A percentile compares a stretch with the other conserved stretches of the same genome.
These are phyloP conservation scores for Ophiostoma piceae DNA, from an alignment of 2,329 filamentous ascomycete genomes.

Conservation along the genomic window DNA sequence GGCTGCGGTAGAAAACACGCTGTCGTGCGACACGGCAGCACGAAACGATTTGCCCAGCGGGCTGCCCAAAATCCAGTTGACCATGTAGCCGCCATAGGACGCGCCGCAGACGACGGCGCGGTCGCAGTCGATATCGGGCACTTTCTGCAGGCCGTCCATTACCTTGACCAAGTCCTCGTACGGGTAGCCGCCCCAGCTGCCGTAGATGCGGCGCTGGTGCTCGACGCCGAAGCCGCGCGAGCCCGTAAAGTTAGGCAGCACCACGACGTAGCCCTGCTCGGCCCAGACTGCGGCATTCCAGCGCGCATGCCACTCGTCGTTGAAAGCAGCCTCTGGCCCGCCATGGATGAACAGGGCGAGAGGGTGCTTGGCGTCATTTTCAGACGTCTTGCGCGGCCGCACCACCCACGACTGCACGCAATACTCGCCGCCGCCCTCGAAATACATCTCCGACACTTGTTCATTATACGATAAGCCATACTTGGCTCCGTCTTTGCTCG, in stretches of 20 bases:
- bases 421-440: conserved; percentile 35
- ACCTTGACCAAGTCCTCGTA: conserved; percentile 53
- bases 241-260: conserved; percentile 56
- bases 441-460: conserved; percentile 41
- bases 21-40: conserved; percentile 51
- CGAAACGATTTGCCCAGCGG: conserved; percentile 42
- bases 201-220: conserved; percentile 39
- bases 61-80: conserved; percentile 54
- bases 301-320: conserved; percentile 39
- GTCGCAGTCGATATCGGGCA: conserved; percentile 50
- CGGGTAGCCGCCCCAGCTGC: conserved; percentile 49
- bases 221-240: conserved; percentile 51
- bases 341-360: conserved; percentile 38
- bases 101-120: conserved; percentile 50
- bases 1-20: conserved; percentile 37
- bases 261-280: conserved; percentile 55
- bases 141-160: conserved; percentile 45
- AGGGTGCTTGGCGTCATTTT: conserved; percentile 34
- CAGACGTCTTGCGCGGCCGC: conserved; percentile 32
- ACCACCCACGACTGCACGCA: conserved; percentile 40
- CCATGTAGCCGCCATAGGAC: conserved; percentile 56
- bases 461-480: conserved; percentile 33
- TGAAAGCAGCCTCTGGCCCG: conserved; percentile 44
- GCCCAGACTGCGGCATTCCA: conserved; percentile 54
- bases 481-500: conserved; percentile 33